Evolutionary conservation across 768 basidiomycete species (phyloP).

Genomic region (Suillus occidentalis): DNA sequence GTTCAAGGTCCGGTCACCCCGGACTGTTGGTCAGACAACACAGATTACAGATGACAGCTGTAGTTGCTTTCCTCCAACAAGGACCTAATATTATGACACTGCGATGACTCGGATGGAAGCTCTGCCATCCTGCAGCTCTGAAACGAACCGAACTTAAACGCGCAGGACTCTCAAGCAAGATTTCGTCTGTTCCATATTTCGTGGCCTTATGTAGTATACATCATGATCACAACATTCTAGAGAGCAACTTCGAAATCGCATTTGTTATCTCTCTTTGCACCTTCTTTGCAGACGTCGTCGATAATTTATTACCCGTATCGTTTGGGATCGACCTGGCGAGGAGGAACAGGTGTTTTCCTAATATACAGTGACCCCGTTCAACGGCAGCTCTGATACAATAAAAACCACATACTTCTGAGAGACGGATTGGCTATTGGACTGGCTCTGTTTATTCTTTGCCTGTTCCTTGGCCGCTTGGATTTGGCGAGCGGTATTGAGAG

Average conservation of each 20-base stretch:
- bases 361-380: neutral
- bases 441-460: neutral
- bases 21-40: neutral
- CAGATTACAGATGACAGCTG: neutral
- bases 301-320: neutral
- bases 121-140: neutral
- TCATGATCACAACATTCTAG: neutral
- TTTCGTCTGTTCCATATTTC: neutral
- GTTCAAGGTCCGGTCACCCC: neutral
- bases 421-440: neutral
- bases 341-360: neutral
- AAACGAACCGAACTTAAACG: too few relatives aligned
- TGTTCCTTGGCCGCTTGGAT: neutral
- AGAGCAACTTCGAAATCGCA: neutral
- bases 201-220: neutral
- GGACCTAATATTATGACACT: neutral
- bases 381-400: neutral
- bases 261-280: neutral
- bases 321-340: neutral
- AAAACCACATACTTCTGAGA: neutral
- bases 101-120: neutral
- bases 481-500: neutral
- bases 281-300: neutral
- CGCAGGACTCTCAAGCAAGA: too few relatives aligned
- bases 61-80: neutral